Conservation (phyloP, 495 filamentous ascomycete species). For the Penicillium flavigenum region DNA sequence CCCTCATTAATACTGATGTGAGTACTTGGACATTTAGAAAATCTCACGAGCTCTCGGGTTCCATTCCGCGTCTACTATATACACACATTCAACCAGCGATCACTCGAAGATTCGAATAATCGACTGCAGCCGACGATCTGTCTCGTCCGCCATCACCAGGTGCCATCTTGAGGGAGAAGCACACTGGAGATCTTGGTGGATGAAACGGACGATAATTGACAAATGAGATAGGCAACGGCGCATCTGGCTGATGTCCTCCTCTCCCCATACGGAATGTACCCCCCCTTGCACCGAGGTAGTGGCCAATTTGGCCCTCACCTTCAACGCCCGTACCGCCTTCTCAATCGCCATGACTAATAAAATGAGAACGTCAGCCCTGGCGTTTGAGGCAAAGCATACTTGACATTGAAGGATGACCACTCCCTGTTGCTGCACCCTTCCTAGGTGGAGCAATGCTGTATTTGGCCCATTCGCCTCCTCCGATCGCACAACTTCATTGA, state of each 20-base stretch:
- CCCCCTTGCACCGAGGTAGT: slow-evolving; percentile 2
- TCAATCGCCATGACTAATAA: slow-evolving; percentile 8
- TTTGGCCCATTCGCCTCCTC: background rate
- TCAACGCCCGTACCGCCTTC: background rate
- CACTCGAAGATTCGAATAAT: slow-evolving; percentile 22
- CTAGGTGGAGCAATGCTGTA: background rate
- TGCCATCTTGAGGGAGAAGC: slow-evolving; percentile 26
- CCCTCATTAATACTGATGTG: background rate
- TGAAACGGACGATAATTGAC: slow-evolving; percentile 29
- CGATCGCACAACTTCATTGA: background rate
- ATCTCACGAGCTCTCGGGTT: background rate
- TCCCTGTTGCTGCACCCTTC: slow-evolving; percentile 9
- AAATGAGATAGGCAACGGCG: slow-evolving; percentile 1
- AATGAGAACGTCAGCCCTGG: background rate
- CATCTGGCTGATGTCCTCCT: background rate
- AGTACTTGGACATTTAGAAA: background rate
- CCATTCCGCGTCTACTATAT: background rate
- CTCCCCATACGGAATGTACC: background rate
- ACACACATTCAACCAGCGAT: background rate
- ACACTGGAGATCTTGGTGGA: slow-evolving; percentile 7
- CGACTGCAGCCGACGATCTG: slow-evolving; percentile 36
- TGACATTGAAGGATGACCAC: slow-evolving; percentile 6
- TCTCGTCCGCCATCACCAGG: slow-evolving; percentile 41
- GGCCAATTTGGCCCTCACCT: background rate
- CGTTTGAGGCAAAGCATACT: background rate